phyloP scores from a whole-genome alignment of 192 early-diverging fungal species.

The Linnemannia elongata region DNA sequence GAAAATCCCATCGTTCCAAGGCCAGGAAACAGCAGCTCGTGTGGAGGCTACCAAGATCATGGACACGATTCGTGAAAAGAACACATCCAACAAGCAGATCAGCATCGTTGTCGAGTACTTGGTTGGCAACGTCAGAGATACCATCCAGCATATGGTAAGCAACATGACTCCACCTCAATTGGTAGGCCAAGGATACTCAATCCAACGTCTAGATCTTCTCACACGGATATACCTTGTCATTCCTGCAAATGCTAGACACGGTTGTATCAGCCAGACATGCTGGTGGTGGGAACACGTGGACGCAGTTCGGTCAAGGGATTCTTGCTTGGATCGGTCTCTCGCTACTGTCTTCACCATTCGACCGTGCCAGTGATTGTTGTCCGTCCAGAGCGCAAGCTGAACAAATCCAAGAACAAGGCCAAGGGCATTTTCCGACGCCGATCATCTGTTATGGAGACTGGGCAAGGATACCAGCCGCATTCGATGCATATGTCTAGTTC shows the following conservation, averaged over 20 bases:
- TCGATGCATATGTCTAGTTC: conserved; percentile 26
- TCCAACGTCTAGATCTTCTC: not conserved
- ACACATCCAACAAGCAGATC: conserved; percentile 49
- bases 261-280: conserved; percentile 73
- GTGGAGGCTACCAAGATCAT: conserved; percentile 38
- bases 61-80: conserved; percentile 36
- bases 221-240: not conserved
- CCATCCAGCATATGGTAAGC: conserved; percentile 70
- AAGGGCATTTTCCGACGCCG: conserved; percentile 51
- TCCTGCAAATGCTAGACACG: conserved; percentile 52
- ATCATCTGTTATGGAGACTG: conserved; percentile 17
- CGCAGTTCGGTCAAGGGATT: conserved; percentile 75
- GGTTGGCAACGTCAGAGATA: conserved; percentile 68
- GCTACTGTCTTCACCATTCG: conserved; percentile 77
- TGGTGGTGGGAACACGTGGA: conserved; percentile 81
- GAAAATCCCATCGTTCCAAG: conserved; percentile 39
- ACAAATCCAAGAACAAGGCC: conserved; percentile 52
- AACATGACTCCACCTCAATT: not conserved
- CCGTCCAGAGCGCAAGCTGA: conserved; percentile 61
- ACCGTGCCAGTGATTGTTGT: conserved; percentile 79
- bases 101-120: conserved; percentile 67
- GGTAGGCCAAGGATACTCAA: not conserved
- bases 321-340: conserved; percentile 77
- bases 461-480: conserved; percentile 31
- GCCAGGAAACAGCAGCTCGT: conserved; percentile 36